Evolutionary conservation across 2,329 filamentous ascomycete genomes (phyloP).

Genomic region (Aspergillus vadensis): DNA sequence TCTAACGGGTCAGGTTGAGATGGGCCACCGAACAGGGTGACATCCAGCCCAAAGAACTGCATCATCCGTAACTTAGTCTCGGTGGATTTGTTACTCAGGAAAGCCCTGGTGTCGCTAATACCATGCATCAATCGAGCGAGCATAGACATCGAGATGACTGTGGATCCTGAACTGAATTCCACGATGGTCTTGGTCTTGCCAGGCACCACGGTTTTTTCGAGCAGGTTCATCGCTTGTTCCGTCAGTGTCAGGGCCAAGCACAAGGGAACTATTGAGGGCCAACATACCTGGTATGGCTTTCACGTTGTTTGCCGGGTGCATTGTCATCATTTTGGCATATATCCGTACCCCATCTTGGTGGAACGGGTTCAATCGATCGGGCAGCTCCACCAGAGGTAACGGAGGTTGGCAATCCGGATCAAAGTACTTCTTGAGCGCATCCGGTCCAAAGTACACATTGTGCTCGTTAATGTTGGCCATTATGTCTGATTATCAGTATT

Average conservation of each 20-base stretch:
- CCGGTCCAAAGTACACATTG: slow-evolving; percentile 61
- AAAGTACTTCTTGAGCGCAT: slow-evolving; percentile 61
- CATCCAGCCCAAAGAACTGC: slow-evolving; percentile 61
- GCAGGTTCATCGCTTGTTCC: slow-evolving; percentile 52
- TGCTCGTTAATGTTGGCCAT: slow-evolving; percentile 39
- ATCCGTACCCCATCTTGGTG: slow-evolving; percentile 61
- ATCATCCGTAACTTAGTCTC: slow-evolving; percentile 57
- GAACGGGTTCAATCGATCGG: slow-evolving; percentile 59
- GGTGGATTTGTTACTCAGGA: slow-evolving; percentile 61
- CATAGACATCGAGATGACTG: slow-evolving; percentile 62
- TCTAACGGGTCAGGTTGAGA: slow-evolving; percentile 60
- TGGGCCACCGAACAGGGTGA: slow-evolving; percentile 62
- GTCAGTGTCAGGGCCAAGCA: background rate
- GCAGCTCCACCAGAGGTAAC: slow-evolving; percentile 64
- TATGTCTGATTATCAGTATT: background rate
- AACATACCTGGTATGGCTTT: slow-evolving; percentile 57
- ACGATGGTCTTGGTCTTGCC: slow-evolving; percentile 55
- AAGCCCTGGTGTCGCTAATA: slow-evolving; percentile 56
- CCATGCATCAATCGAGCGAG: slow-evolving; percentile 55
- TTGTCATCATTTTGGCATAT: slow-evolving; percentile 68
- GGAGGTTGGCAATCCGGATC: slow-evolving; percentile 60
- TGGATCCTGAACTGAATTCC: slow-evolving; percentile 65
- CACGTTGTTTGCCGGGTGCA: slow-evolving; percentile 66
- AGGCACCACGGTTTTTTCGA: slow-evolving; percentile 47
- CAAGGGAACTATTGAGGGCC: background rate